Conservation (phyloP, 1,284 basidiomycete genomes). For the Blastosporella zonata region DNA sequence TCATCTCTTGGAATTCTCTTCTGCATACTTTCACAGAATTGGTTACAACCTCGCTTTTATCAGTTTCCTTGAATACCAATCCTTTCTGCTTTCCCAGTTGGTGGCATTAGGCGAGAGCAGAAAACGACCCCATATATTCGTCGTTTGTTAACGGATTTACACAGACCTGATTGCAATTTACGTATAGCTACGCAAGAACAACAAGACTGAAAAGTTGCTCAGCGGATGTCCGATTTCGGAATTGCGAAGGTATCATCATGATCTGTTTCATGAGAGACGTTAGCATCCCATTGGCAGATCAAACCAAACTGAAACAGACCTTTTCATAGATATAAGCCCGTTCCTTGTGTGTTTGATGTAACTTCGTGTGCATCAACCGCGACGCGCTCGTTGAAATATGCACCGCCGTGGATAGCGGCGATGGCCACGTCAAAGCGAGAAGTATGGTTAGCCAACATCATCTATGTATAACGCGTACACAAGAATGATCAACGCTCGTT, state of each 20-base stretch:
- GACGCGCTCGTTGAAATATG: constrained; percentile 48
- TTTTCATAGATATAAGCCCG: constrained; percentile 51
- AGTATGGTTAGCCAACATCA: constrained; percentile 68
- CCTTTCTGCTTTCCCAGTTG: too few relatives aligned
- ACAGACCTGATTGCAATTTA: too few relatives aligned
- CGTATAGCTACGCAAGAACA: neutral
- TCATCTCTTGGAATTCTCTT: too few relatives aligned
- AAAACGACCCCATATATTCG: too few relatives aligned
- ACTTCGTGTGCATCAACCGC: constrained; percentile 53
- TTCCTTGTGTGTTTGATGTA: constrained; percentile 57
- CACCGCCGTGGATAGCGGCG: constrained; percentile 53
- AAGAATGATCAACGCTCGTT: constrained; percentile 33
- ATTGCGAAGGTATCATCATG: constrained; percentile 30
- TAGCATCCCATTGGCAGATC: neutral
- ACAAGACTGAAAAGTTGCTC: neutral
- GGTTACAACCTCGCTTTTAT: too few relatives aligned
- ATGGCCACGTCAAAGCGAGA: constrained; percentile 64
- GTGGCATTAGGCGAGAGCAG: too few relatives aligned
- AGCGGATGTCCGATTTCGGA: constrained; percentile 24
- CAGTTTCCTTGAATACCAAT: too few relatives aligned
- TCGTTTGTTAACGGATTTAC: too few relatives aligned
- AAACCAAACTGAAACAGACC: constrained; percentile 27
- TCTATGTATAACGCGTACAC: constrained; percentile 35
- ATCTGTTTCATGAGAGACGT: constrained; percentile 20
- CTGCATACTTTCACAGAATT: too few relatives aligned